Evolutionary conservation across 441 rosid species (phyloP), one percentile per base, ranked within the genome.

Genomic region (Adansonia gregorii): DNA sequence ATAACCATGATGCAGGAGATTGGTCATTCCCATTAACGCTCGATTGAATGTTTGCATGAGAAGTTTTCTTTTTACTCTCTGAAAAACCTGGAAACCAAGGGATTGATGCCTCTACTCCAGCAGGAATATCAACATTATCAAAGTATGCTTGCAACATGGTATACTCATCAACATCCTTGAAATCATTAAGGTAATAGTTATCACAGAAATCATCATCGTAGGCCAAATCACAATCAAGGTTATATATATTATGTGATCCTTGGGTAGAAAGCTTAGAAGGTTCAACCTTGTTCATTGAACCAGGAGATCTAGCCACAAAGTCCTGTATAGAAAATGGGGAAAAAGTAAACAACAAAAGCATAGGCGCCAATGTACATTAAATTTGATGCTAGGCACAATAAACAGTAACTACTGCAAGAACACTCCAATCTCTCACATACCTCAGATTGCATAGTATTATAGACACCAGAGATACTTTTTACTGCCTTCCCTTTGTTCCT

Each of bases 31-130:
- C 60, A 69, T 81, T 65, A 14, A 74, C 45, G 58, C 68, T 8
- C 12, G 54, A 73, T 39, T 82, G 46, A 67, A 22, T 73, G 78
- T 75, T 84, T 76, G 76, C 85, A 60, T 73, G 77, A 73, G 59
- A 73, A 9, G 77, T 56, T 11, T 79, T 79, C 66, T 80, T 31
- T 65, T 76, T 75, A 67, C 82, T 49, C n/a, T 78, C 77, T 69
- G 75, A 14, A 39, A 84, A 82, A 80, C 78, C 80, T 3, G 86
- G 69, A 75, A 90, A 86, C 90, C 89, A 87, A 31, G 94, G 92
- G 77, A 95, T 75, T 3, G 93, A 45, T 35, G 87, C 91, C 86
- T 95, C 97, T 71, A 95, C 96, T 45, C 89, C 98, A 79, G 98
- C 76, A 76, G 97, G 96, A 69, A 93, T 74, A 80, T 91, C 87